Evolutionary conservation across 2,329 filamentous ascomycete species (phyloP).

Genomic region (Monilinia fructicola): DNA sequence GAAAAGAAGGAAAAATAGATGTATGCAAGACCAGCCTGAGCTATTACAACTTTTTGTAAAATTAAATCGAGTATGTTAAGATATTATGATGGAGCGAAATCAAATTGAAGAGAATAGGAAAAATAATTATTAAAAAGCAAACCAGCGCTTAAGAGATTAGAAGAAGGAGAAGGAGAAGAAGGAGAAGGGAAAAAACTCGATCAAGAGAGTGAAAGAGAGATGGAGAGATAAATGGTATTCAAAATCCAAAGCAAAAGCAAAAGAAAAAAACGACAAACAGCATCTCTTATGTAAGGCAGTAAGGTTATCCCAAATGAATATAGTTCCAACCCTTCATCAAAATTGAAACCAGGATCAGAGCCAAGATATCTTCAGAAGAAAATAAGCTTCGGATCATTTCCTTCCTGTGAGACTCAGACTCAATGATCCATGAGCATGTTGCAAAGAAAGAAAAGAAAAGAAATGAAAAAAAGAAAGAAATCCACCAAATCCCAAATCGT

Average conservation of each 20-base stretch:
- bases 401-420: no score
- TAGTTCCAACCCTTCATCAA: no score
- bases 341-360: no score
- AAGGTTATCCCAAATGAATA: no score
- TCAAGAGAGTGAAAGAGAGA: not conserved
- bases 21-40: conserved; percentile 40
- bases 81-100: conserved; percentile 27
- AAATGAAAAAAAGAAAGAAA: no score
- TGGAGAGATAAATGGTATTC: not conserved
- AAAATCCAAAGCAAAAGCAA: not conserved
- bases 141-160: conserved; percentile 39
- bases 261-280: not conserved
- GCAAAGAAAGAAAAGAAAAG: no score
- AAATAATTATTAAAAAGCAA: conserved; percentile 35
- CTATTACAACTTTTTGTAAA: conserved; percentile 29
- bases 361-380: no score
- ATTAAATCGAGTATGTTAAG: conserved; percentile 11
- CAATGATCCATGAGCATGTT: no score
- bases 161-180: not conserved
- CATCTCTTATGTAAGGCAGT: not conserved
- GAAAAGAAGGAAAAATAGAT: conserved; percentile 21
- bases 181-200: not conserved
- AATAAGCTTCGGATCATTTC: no score
- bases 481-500: no score
- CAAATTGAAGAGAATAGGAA: conserved; percentile 21